Conservation (phyloP, 1,284 basidiomycete genomes). For the Earliella scabrosa region DNA sequence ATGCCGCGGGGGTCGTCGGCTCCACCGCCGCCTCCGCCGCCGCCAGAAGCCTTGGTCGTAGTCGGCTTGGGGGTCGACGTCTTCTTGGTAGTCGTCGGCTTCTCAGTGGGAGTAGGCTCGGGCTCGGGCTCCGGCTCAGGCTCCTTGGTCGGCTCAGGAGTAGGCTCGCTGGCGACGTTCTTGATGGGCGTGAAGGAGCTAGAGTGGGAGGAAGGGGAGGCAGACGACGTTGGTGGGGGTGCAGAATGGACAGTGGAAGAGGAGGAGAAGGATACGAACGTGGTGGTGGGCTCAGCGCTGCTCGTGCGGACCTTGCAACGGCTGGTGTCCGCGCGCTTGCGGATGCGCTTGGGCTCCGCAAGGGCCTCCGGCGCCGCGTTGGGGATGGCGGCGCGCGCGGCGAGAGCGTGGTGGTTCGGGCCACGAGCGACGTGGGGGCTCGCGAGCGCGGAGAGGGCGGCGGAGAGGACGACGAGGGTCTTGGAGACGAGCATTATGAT, state of each 20-base stretch:
- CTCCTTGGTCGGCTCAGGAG: conserved; percentile 7
- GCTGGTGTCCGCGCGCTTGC: conserved; percentile 29
- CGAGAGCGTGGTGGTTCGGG: conserved; percentile 35
- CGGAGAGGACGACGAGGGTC: conserved; percentile 48
- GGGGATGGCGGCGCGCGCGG: conserved; percentile 39
- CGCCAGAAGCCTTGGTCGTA: conserved; percentile 6
- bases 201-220: conserved; percentile 22
- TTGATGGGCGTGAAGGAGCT: conserved; percentile 30
- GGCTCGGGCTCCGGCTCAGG: conserved; percentile 7
- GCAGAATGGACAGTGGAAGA: conserved; percentile 1
- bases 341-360: conserved; percentile 20
- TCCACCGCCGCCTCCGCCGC: conserved; percentile 18
- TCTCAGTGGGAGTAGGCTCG: conserved; percentile 32
- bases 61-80: conserved; percentile 30
- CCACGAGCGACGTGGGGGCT: conserved; percentile 48
- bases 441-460: conserved; percentile 48
- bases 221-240: conserved; percentile 4
- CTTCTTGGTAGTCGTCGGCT: conserved; percentile 27
- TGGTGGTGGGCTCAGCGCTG: conserved; percentile 11
- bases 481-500: conserved; percentile 51
- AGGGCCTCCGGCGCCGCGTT: conserved; percentile 35
- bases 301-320: conserved; percentile 32
- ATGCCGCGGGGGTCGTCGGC: conserved; percentile 31
- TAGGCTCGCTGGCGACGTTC: conserved; percentile 24
- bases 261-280: conserved; percentile 2